Evolutionary conservation across 768 basidiomycete species (phyloP).

Genomic region (Lenzites betulinus): DNA sequence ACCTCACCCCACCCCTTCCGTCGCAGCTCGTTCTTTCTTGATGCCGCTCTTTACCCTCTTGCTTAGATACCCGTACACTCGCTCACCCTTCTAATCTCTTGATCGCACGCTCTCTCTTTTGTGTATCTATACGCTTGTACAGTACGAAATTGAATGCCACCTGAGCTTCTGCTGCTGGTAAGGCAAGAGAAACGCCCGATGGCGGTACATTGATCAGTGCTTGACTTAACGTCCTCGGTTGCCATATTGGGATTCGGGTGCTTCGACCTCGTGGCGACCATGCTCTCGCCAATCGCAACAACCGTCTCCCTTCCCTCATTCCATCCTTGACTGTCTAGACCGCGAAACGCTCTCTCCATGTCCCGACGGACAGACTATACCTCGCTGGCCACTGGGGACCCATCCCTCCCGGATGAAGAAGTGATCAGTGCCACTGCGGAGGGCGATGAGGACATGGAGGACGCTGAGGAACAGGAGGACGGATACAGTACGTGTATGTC

Average conservation of each 20-base stretch:
- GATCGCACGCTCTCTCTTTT: no score
- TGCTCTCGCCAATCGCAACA: constrained; percentile 20
- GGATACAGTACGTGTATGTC: constrained; percentile 72
- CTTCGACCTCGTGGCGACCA: constrained; percentile 26
- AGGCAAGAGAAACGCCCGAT: no score
- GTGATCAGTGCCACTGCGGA: constrained; percentile 56
- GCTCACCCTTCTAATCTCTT: no score
- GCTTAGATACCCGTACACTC: no score
- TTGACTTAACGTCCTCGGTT: constrained; percentile 1
- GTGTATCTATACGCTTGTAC: no score
- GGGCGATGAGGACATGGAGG: constrained; percentile 81
- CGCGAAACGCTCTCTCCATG: constrained; percentile 1
- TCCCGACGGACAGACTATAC: constrained; percentile 18
- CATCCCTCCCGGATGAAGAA: constrained; percentile 59
- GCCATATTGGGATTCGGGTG: constrained; percentile 22
- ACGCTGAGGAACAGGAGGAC: constrained; percentile 61
- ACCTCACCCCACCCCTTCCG: not conserved
- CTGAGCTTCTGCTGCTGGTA: no score
- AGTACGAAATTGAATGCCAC: no score
- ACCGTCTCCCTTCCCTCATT: constrained; percentile 5
- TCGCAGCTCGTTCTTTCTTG: no score
- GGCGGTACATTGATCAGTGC: no score
- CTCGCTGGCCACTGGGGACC: constrained; percentile 8
- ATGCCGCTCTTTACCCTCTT: no score
- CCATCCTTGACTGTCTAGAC: not conserved